Conservation (phyloP, 1,284 basidiomycete genomes). For the Malassezia pachydermatis region DNA sequence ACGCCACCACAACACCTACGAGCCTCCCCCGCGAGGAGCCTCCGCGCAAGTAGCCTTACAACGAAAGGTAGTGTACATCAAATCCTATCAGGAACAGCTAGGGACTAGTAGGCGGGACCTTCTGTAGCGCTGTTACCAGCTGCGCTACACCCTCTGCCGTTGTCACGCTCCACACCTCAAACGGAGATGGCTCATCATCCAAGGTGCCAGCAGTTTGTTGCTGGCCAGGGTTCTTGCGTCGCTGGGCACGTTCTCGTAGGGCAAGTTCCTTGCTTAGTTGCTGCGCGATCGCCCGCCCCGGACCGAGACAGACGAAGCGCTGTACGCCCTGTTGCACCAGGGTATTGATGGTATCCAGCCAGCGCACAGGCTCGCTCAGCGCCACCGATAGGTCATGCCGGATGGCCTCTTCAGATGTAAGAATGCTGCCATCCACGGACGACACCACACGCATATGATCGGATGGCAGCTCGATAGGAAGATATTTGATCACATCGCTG, state of each 20-base stretch:
- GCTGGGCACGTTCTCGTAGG: conserved; percentile 1
- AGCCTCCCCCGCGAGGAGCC: no score
- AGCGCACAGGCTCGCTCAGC: conserved; percentile 31
- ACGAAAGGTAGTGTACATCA: no score
- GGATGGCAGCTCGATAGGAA: conserved; percentile 31
- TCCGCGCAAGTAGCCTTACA: no score
- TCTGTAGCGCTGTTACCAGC: not conserved
- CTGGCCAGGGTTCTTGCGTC: not conserved
- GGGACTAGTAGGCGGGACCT: no score
- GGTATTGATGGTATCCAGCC: conserved; percentile 34
- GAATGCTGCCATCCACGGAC: conserved; percentile 24
- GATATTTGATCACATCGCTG: conserved; percentile 23
- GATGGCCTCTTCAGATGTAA: conserved; percentile 20
- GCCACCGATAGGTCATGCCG: conserved; percentile 30
- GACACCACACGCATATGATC: conserved; percentile 26
- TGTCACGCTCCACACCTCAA: conserved; percentile 17
- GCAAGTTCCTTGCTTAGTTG: conserved; percentile 43
- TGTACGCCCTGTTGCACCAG: conserved; percentile 34
- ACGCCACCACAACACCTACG: no score
- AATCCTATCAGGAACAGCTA: no score
- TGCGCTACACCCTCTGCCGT: conserved; percentile 11
- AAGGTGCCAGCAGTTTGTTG: not conserved
- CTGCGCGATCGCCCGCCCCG: conserved; percentile 41
- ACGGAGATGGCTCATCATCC: not conserved
- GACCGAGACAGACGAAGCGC: conserved; percentile 43